Conservation (phyloP, 1,284 basidiomycete species). For the Porodaedalea pini region DNA sequence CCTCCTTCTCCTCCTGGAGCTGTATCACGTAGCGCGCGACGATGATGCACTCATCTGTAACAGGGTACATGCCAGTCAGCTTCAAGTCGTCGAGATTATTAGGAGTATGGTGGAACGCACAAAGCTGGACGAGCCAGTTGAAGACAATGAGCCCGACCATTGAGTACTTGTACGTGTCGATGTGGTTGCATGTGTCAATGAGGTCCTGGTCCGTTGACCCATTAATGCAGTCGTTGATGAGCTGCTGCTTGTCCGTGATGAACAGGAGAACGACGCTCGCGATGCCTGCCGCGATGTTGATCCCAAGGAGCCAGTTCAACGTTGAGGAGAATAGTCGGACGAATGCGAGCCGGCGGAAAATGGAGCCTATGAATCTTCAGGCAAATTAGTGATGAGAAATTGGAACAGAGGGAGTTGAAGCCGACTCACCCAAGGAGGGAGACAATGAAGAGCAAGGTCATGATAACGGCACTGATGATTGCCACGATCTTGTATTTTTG, state of each 20-base stretch:
- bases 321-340: conserved; percentile 25
- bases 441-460: conserved; percentile 22
- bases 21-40: conserved; percentile 19
- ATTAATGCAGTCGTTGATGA: conserved; percentile 11
- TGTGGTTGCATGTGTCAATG: conserved; percentile 14
- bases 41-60: conserved; percentile 19
- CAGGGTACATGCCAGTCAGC: background rate
- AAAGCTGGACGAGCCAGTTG: conserved; percentile 15
- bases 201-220: conserved; percentile 13
- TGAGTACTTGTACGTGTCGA: conserved; percentile 1
- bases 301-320: conserved; percentile 14
- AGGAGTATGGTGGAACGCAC: conserved; percentile 2
- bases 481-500: conserved; percentile 13
- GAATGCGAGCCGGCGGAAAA: conserved; percentile 24
- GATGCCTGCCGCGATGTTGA: conserved; percentile 11
- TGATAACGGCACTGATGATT: conserved; percentile 22
- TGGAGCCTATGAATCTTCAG: conserved; percentile 24
- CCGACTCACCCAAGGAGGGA: conserved; percentile 24
- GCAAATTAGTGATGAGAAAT: background rate
- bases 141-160: conserved; percentile 3
- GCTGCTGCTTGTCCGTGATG: background rate
- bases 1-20: conserved; percentile 19
- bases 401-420: background rate
- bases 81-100: background rate
- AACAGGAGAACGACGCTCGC: conserved; percentile 10